A percentile compares a stretch with the other conserved stretches of the same genome.
Conservation (phyloP, 805 yeast species). For the Suhomyces emberorum region DNA sequence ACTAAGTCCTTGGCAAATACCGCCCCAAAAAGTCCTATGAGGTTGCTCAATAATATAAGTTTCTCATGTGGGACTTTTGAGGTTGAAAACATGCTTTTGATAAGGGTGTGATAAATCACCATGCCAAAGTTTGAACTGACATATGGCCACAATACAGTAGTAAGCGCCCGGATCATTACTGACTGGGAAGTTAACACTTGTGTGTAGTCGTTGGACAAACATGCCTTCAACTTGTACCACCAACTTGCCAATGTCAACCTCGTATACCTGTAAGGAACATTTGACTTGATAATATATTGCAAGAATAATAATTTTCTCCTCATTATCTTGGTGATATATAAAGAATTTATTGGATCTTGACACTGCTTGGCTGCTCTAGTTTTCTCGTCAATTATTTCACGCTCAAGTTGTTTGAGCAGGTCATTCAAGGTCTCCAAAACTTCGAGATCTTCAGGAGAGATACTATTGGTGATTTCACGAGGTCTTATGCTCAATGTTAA, state of each 20-base stretch:
- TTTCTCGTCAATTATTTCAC: background rate
- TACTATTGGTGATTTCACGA: conserved; percentile 30
- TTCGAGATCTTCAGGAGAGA: conserved; percentile 19
- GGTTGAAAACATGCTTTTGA: conserved; percentile 2
- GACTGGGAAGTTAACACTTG: conserved; percentile 20
- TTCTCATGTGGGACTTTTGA: conserved; percentile 12
- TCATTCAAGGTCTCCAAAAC: conserved; percentile 19
- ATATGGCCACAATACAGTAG: conserved; percentile 42
- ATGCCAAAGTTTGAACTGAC: conserved; percentile 32
- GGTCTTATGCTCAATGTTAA: conserved; percentile 27
- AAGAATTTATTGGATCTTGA: background rate
- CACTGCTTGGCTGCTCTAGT: background rate
- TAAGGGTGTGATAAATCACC: conserved; percentile 13
- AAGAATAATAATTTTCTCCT: background rate
- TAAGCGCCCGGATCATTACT: conserved; percentile 22
- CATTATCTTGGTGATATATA: background rate
- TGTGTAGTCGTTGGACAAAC: conserved; percentile 35
- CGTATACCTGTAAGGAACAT: conserved; percentile 4
- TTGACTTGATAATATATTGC: conserved; percentile 1
- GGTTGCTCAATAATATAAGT: conserved; percentile 27
- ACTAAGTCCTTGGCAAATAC: conserved; percentile 33
- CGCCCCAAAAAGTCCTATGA: conserved; percentile 29
- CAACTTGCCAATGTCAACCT: conserved; percentile 11
- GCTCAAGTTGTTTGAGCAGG: conserved; percentile 1
- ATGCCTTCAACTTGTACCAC: conserved; percentile 27